These are phyloP conservation scores for Solanum chiquidenum DNA, from an alignment of 257 asterid genomes.

Conservation along the genomic window DNA sequence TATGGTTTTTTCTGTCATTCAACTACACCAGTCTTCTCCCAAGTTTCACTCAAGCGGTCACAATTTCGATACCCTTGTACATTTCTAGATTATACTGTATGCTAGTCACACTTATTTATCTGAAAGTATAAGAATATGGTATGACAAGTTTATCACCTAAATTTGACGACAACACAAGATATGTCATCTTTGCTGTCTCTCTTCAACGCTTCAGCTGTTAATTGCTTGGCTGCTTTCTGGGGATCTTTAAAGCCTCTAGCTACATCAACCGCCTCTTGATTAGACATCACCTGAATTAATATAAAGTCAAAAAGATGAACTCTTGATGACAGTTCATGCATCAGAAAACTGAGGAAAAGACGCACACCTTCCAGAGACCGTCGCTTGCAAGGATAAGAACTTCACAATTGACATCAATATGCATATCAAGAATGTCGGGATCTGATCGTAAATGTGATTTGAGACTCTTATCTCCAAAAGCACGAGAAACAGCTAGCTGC, in stretches of 20 bases:
- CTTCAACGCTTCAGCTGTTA: conserved; percentile 24
- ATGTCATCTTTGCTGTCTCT: conserved; percentile 38
- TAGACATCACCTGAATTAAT: conserved; percentile 24
- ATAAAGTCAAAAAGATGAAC: background rate
- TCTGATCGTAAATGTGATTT: conserved; percentile 33
- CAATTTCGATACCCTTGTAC: background rate
- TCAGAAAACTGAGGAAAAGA: background rate
- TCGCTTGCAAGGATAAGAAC: conserved; percentile 32
- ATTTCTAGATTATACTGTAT: background rate
- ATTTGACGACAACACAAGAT: conserved; percentile 23
- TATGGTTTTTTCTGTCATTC: background rate
- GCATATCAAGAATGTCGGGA: conserved; percentile 22
- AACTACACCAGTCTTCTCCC: background rate
- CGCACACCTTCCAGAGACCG: conserved; percentile 36
- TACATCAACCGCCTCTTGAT: conserved; percentile 33
- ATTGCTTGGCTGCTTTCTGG: conserved; percentile 26
- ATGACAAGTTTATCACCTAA: conserved; percentile 5
- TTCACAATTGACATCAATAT: conserved; percentile 21
- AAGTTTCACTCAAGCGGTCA: background rate
- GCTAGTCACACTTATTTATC: background rate
- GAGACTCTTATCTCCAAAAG: conserved; percentile 36
- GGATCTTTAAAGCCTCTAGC: conserved; percentile 18
- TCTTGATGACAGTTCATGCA: background rate
- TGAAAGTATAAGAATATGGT: background rate
- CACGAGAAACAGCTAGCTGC: conserved; percentile 40